Base-by-base conservation (phyloP, 2,329 filamentous ascomycete species). In the Monosporascus sp. region DNA sequence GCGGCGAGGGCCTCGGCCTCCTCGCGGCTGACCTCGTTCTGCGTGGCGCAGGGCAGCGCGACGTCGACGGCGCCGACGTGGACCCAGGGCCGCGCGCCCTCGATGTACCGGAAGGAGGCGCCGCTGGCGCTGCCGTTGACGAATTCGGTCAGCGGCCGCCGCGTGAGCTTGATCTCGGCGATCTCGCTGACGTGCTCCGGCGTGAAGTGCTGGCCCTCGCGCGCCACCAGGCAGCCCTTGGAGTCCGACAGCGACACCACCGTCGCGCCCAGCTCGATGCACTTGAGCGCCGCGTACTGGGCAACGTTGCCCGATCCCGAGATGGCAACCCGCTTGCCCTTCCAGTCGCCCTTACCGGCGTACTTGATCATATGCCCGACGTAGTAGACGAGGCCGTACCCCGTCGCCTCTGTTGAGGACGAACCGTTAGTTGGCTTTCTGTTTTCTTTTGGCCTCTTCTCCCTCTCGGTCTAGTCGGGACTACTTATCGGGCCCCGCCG, bases 221-320 rank as follows among this genome's bases (percentile, higher is more conserved):
- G 17, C n/a, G 43, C 86, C 69, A 97, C 79, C 59, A 97, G 80
- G 56, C 87, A 74, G 62, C 94, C 94, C 78, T 89, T 87, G 73
- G 87, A 92, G 82, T 97, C 94, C 65, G 91, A 96, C 53, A 99
- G 85, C 43, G 93, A 97, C 68, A 97, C 80, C 64, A 99, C 90
- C 54, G 83, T 93, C 59, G 87, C 94, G 66, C 94, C 94, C 64
- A 97, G 90, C 81, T 97, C 92, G 66, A 97, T 94, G 70, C 87
- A 86, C 79, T 97, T 97, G 64, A 97, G 87, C 1, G 93, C 94
- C 35, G 93, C 93, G 77, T 94, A 97, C 79, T 97, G 94, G 35
- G 94, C 94, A 52, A 97, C 94, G 78, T 99, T 99, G 62, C 94
- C 94, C 55, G 93, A 97, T 59, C 94, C 94, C 45, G 94, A 97